Base-by-base conservation (phyloP, 371 early-diverging fungal species). In the Batkoa obscura region DNA sequence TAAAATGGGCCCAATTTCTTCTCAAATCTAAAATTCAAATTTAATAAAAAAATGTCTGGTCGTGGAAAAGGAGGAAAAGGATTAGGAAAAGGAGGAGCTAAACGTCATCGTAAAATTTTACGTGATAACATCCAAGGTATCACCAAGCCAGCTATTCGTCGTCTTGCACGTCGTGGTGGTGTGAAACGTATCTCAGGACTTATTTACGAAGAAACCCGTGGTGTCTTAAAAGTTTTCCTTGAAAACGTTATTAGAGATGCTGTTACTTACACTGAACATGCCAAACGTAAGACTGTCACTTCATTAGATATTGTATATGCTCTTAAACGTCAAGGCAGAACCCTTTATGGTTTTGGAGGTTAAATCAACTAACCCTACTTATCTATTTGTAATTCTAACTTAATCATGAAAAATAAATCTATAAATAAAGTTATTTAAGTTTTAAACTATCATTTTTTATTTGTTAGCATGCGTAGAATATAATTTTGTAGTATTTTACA, bases 121-220 rank as follows among this genome's bases (percentile, higher is more conserved):
- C 88, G 94, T 67, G 96, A 93, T 72, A 93, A 91, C 88, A 94
- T 94, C 72, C 84, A 88, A 76, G 95, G 96, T 68, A 97, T 99
- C 67, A 94, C 95, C 68, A 98, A 98, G 86, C 99, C 99, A 60
- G 97, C 99, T 64, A 97, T 99, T 70, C 94, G 99, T 76, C 93
- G 99, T 83, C 91, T 99, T 59, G 99, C 99, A 50, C 89, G 99
- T 71, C 94, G 99, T 88, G 99, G 98, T 69, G 99, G 99, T 84
- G 99, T 98, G 72, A 97, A 97, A 83, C 91, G 99, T 84, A 95
- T 99, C 75, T 93, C 94, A 54, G 94, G 93, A 58, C 89, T 94
- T 59, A 95, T 97, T 75, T 98, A 98, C 76, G 94, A 94, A 70
- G 99, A 98, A 71, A 95, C 97, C 66, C 91, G 96, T 72, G 80